Evolutionary conservation across 2,329 filamentous ascomycete genomes (phyloP), one percentile per base, ranked within the genome.

Genomic region (Fonsecaea monophora): DNA sequence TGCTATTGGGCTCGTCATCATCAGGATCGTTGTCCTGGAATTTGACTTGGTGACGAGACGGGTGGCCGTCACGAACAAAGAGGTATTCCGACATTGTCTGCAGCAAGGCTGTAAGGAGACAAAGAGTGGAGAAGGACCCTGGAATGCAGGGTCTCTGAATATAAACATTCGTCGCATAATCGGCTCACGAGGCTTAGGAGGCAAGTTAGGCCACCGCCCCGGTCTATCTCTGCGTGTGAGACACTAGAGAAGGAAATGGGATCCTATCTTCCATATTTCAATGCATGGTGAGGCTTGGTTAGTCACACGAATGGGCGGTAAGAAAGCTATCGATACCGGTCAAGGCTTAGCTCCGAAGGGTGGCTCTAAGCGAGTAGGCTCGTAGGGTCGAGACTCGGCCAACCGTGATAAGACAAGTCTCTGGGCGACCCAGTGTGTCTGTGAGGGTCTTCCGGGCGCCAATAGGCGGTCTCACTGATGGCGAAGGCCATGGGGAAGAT

Each of bases 221-320:
- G 34, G 30, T 35, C n/a, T 64, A 21, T 18, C 38, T 55, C 63
- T 57, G 63, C 59, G 55, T 66, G 67, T 64, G 56, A 66, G 67
- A 64, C 60, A 60, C 54, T 62, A 62, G 57, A 56, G 42, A 42
- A 54, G 30, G 58, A 25, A 53, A 38, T 53, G 53, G 62, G 53
- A 62, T 59, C 66, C 62, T 68, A 68, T 68, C 62, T 58, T 56
- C 60, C 21, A 56, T 50, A 37, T 37, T 56, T 30, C 53, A 60
- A 37, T 13, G 55, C 48, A 65, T 64, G 34, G 48, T 60, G 30
- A 66, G 58, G 67, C 64, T 65, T 56, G 48, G 57, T 48, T 56
- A 55, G 68, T 69, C 55, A 60, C 68, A 69, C 59, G 55, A 69
- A 67, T 53, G 53, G 62, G 68, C 65, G 65, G 68, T 65, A 67